Base-by-base conservation (phyloP, 106 monocot species). In the Acanthochlamys bracteata region DNA sequence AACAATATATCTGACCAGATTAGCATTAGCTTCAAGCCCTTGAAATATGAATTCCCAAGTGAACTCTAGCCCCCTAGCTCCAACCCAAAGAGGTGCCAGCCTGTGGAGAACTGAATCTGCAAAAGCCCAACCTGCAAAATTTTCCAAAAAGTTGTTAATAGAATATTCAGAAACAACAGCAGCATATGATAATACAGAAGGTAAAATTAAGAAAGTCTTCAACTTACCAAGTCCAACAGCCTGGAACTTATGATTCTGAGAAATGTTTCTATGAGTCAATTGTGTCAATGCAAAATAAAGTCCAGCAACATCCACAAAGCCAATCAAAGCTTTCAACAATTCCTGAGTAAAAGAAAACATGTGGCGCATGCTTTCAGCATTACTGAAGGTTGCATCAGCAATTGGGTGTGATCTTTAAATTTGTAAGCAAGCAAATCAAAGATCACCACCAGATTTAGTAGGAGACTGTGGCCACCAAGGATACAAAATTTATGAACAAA, bases 231-330 rank as follows among this genome's bases (percentile, higher is more conserved):
- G 84, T 67, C 94, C 94, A 71, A 95, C 94, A 57, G 94, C 90
- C 67, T 95, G 94, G 65, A 95, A 95, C 71, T 95, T 95, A 40
- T 95, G 94, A 67, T 86, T 90, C 63, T 95, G 90, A 57, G 94
- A 95, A 69, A 95, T 95, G 65, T 95, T 95, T 68, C 94, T 74
- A 61, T 95, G 94, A 63, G 86, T 90, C 78, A 95, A 81, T 67
- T 95, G 90, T 43, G 94, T 95, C 69, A 95, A 78, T 52, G 86
- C 90, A 69, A 95, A 90, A 82, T 95, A 95, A 66, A 95, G 79
- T 1, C 94, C 94, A 70, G 90, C 94, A 69, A 95, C 82, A 74
- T 95, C 94, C 69, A 90, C 65, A 57, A 90, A 82, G 16, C 86
- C 86, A 75, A 95, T 95, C 20, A 90, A 54, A 8, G 82, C 79